Conservation (phyloP, 2,329 filamentous ascomycete species). For the Erysiphe neolycopersici region DNA sequence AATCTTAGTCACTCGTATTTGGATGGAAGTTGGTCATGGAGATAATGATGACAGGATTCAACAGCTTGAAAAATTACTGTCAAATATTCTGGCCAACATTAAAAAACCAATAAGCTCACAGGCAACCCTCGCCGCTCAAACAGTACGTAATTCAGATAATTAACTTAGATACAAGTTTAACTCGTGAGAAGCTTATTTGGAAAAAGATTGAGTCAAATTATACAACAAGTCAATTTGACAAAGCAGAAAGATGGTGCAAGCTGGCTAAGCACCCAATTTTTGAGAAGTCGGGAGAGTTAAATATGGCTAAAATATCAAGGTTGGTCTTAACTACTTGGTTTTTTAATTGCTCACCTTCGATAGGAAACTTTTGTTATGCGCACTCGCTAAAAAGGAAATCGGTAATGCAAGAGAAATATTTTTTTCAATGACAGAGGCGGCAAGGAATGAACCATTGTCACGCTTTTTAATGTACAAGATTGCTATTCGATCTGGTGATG, state of each 20-base stretch:
- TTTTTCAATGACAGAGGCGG: constrained; percentile 27
- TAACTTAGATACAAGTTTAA: constrained; percentile 3
- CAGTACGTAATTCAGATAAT: constrained; percentile 19
- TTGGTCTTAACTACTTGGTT: constrained; percentile 10
- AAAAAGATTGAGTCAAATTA: constrained; percentile 40
- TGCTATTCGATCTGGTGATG: constrained; percentile 31
- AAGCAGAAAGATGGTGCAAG: constrained; percentile 43
- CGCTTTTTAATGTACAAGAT: constrained; percentile 53
- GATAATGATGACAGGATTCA: constrained; percentile 14
- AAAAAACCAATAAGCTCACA: constrained; percentile 25
- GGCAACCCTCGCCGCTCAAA: constrained; percentile 40
- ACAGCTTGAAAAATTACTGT: constrained; percentile 18
- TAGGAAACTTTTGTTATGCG: constrained; percentile 50
- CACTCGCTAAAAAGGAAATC: constrained; percentile 29
- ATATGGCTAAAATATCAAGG: constrained; percentile 43
- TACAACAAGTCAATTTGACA: constrained; percentile 22
- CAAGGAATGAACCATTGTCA: constrained; percentile 35
- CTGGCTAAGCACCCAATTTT: constrained; percentile 43
- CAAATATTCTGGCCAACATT: constrained; percentile 20
- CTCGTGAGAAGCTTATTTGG: constrained; percentile 41
- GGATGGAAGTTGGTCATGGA: constrained; percentile 29
- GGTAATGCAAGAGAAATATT: constrained; percentile 27
- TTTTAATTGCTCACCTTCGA: background rate
- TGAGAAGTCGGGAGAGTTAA: constrained; percentile 32
- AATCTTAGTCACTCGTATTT: constrained; percentile 37